phyloP scores from a whole-genome alignment of 2,329 filamentous ascomycete species.

The Chaetomiaceae sp. region DNA sequence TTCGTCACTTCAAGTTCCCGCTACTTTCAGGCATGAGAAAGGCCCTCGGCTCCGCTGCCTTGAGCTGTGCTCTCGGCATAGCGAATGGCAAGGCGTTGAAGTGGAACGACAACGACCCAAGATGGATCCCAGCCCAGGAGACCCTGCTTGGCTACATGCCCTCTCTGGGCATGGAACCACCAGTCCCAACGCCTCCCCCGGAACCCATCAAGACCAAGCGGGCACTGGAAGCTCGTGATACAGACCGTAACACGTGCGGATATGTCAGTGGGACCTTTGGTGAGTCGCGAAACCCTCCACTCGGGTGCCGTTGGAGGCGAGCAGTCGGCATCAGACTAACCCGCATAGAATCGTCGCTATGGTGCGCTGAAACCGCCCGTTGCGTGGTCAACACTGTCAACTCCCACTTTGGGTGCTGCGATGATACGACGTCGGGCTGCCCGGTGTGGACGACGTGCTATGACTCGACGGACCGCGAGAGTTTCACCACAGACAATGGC shows the following conservation, averaged over 20 bases:
- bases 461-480: conserved; percentile 24
- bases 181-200: conserved; percentile 22
- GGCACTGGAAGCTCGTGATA: conserved; percentile 25
- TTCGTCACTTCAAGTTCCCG: not conserved
- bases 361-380: conserved; percentile 26
- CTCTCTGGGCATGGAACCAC: conserved; percentile 20
- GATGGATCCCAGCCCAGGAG: conserved; percentile 28
- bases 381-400: conserved; percentile 32
- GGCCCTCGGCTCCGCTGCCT: conserved; percentile 20
- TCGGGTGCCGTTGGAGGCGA: no score
- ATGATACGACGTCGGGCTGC: conserved; percentile 24
- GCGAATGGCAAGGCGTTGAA: conserved; percentile 25
- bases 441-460: conserved; percentile 30
- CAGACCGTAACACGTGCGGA: conserved; percentile 31
- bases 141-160: conserved; percentile 26
- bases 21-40: conserved; percentile 26
- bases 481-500: conserved; percentile 27
- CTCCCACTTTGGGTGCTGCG: conserved; percentile 33
- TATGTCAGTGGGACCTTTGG: conserved; percentile 28
- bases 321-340: not conserved
- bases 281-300: no score
- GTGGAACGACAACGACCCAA: conserved; percentile 24
- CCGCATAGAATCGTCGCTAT: conserved; percentile 24
- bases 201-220: not conserved
- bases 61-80: conserved; percentile 23